Conservation (phyloP, 257 asterid species). For the Paulownia fortunei region DNA sequence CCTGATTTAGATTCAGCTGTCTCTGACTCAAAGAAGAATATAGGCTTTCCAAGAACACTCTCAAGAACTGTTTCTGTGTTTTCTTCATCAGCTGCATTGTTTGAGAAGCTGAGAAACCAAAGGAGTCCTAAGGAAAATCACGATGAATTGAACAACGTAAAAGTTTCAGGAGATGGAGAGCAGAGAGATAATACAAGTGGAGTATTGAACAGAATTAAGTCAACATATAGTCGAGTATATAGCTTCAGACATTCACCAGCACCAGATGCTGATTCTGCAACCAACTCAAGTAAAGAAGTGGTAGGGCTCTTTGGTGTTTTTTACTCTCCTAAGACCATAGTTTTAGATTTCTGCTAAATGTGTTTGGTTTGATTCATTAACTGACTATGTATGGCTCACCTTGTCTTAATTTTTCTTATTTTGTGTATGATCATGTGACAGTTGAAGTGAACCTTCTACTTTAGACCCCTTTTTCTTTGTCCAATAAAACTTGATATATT, state of each 20-base stretch:
- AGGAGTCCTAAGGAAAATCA: conserved; percentile 44
- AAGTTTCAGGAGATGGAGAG: conserved; percentile 40
- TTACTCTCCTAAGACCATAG: not conserved
- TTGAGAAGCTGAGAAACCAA: conserved; percentile 74
- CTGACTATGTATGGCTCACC: not conserved
- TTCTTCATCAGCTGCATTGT: conserved; percentile 95
- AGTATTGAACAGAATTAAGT: conserved; percentile 68
- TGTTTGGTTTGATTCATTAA: not conserved
- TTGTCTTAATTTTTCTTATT: not conserved
- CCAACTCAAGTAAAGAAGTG: conserved; percentile 53
- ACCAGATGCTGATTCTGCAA: conserved; percentile 41
- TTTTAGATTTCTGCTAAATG: conserved; percentile 7
- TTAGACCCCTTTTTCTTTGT: not conserved
- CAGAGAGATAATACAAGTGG: conserved; percentile 52
- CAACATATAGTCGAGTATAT: conserved; percentile 76
- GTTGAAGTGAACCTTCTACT: too few species aligned
- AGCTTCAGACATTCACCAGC: conserved; percentile 58
- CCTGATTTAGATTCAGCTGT: conserved; percentile 54
- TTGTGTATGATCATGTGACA: not conserved
- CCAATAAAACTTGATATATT: too few species aligned
- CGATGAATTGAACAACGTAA: conserved; percentile 41
- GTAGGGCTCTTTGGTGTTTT: conserved; percentile 44
- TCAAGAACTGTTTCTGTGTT: conserved; percentile 95
- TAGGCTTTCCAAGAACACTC: conserved; percentile 76
- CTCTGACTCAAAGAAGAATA: conserved; percentile 44